A percentile compares a stretch with the other conserved stretches of the same genome.
These are phyloP conservation scores for Quercus agrifolia DNA, from an alignment of 306 rosid genomes.

Conservation along the genomic window DNA sequence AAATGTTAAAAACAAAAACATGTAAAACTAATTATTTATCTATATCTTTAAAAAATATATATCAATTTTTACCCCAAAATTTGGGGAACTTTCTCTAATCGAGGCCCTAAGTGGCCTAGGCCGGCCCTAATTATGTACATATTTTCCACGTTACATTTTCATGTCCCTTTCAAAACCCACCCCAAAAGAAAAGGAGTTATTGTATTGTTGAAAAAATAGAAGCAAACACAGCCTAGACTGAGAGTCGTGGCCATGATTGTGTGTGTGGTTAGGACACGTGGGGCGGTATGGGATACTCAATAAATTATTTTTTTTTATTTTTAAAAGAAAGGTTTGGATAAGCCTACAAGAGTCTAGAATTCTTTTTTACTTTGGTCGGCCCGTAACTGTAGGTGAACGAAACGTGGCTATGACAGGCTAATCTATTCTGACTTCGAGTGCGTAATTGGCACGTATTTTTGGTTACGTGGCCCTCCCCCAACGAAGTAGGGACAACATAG, in stretches of 20 bases:
- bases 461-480: conserved; percentile 2
- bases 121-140: too few relatives aligned
- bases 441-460: not conserved
- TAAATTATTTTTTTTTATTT: too few relatives aligned
- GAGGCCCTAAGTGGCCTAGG: too few relatives aligned
- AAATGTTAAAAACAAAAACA: too few relatives aligned
- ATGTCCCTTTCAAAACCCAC: not conserved
- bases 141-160: not conserved
- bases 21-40: too few relatives aligned
- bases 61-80: too few relatives aligned
- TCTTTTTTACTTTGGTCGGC: conserved; percentile 7
- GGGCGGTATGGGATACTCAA: conserved; percentile 28
- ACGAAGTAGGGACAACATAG: not conserved
- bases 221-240: conserved; percentile 4
- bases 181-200: not conserved
- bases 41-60: too few relatives aligned
- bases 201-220: conserved; percentile 11
- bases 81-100: too few relatives aligned
- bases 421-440: not conserved
- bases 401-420: not conserved
- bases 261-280: conserved; percentile 40
- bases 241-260: not conserved
- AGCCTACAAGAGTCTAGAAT: conserved; percentile 4
- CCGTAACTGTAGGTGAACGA: not conserved
- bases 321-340: not conserved